Evolutionary conservation across 2,329 filamentous ascomycete genomes (phyloP).

Genomic region (Curvularia spicifera): DNA sequence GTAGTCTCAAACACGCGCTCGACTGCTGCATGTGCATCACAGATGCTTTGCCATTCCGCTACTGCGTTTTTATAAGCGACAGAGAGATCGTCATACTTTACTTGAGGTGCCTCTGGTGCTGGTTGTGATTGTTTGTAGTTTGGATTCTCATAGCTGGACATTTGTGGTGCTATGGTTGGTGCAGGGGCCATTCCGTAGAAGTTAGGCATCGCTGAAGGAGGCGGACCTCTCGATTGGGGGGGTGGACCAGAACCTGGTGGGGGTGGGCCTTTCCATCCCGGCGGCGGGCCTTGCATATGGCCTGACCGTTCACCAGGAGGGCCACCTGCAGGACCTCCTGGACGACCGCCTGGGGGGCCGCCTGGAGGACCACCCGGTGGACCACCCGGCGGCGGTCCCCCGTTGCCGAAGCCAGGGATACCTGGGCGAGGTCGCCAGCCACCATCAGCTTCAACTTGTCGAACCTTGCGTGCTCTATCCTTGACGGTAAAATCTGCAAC

Average conservation of each 20-base stretch:
- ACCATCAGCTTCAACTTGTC: conserved; percentile 65
- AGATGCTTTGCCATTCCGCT: conserved; percentile 79
- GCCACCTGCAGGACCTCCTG: too few species aligned
- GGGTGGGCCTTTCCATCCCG: conserved; percentile 28
- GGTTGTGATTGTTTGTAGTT: conserved; percentile 28
- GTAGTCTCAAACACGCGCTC: conserved; percentile 65
- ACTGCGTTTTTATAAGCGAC: conserved; percentile 72
- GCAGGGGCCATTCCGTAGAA: conserved; percentile 61
- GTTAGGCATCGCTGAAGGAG: conserved; percentile 47
- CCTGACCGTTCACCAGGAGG: background rate
- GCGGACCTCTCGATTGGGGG: conserved; percentile 19
- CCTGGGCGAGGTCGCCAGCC: conserved; percentile 61
- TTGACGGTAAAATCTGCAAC: conserved; percentile 78
- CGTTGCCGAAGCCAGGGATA: conserved; percentile 50
- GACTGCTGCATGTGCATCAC: conserved; percentile 72
- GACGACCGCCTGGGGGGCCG: background rate
- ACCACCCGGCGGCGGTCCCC: conserved; percentile 43
- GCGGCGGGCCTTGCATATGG: conserved; percentile 37
- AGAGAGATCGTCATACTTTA: conserved; percentile 61
- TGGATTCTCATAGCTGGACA: conserved; percentile 50
- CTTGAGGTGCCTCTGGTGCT: conserved; percentile 23
- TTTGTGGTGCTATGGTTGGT: conserved; percentile 51
- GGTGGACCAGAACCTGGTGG: conserved; percentile 25
- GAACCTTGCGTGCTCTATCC: conserved; percentile 80
- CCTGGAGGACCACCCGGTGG: conserved; percentile 26